Evolutionary conservation across 1,284 basidiomycete genomes (phyloP), one percentile per base, ranked within the genome.

Genomic region (Jaminaea rosea): DNA sequence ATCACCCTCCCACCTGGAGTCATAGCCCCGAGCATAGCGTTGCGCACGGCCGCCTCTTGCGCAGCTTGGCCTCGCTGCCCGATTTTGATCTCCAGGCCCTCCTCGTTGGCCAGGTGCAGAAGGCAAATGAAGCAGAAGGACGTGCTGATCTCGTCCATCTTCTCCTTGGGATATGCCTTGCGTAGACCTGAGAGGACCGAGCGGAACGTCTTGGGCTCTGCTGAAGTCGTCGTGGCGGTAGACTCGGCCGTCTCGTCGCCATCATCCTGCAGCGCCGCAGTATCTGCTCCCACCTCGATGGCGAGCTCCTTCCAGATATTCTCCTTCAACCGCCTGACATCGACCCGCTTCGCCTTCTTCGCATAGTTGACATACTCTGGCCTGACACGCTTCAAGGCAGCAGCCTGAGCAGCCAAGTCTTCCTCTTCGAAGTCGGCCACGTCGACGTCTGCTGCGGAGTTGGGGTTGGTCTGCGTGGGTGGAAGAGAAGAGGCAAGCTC

Each of bases 81-180:
- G 52, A 66, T 50, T 44, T 60, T 41, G 48, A 72, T 68, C 46
- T 55, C 57, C 41, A 96, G 79, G 1, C 92, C 92, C 70, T 89
- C 88, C 73, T 97, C 91, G 72, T 97, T 94, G 41, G 91, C 92
- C 36, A 98, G 79, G 77, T 96, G 91, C 28, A 94, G 77, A 29
- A 98, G 77, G 71, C 93, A 98, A 74, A 98, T 99, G 79, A 98
- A 99, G 76, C 93, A 98, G 82, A 96, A 98, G 58, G 89, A 94
- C 8, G 94, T 98, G 73, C 90, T 94, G 75, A 98, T 96, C 65
- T 99, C 94, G 42, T 87, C 84, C 85, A 98, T 87, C 79, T 92
- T 94, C 41, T 96, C 90, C 56, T 79, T 79, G 0, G 93, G 87
- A 75, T 98, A 98, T 7, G 84, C 81, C 47, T 78, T 80, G 60